Evolutionary conservation across 306 rosid species (phyloP), one percentile per base, ranked within the genome.

Genomic region (Citrullus amarus): DNA sequence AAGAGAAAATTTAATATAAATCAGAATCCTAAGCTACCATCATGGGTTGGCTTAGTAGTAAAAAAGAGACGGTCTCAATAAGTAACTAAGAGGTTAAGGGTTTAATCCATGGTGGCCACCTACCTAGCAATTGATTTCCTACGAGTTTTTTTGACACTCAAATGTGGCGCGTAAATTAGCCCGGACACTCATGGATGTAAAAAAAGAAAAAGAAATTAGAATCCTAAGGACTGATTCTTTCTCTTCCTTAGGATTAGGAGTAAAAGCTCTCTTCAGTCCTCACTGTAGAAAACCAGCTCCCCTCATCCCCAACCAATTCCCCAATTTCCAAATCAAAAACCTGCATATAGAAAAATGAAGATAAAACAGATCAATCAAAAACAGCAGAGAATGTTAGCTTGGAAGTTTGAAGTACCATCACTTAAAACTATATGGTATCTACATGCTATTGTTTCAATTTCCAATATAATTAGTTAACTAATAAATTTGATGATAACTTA

Each of bases 151-250:
- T 25, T 25, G 0, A 25, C 28, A 25, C 1, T 25, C 28, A 25
- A 25, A 25, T 25, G 28, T 25, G 28, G 28, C 28, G 0, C 28
- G 1, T 25, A 25, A 25, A 25, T 1, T 25, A 25, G 28, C 1
- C 28, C 28, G 28, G 28, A 25, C 28, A 25, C 28, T 25, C 28
- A 25, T 25, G 28, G 28, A 25, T 25, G 1, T 25, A 25, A 25
- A 25, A 25, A 25, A 25, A 25, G 0, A 25, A 25, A 25, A 25
- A 25, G 1, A 4, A 20, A 62, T 12, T 6, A 28, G 9, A 30
- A 61, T 17, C 41, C 25, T 12, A 28, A 54, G 73, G 83, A 93
- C 98, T 91, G 89, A 25, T 48, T 90, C 91, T 77, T 86, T 90
- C 85, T 73, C 85, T 22, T 85, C 90, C 69, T 83, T 90, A 78